Percentiles rank a stretch among this genome's conserved stretches.
These are phyloP conservation scores for Tolypocladium amazonense DNA, from an alignment of 2,329 filamentous ascomycete species.

Conservation along the genomic window DNA sequence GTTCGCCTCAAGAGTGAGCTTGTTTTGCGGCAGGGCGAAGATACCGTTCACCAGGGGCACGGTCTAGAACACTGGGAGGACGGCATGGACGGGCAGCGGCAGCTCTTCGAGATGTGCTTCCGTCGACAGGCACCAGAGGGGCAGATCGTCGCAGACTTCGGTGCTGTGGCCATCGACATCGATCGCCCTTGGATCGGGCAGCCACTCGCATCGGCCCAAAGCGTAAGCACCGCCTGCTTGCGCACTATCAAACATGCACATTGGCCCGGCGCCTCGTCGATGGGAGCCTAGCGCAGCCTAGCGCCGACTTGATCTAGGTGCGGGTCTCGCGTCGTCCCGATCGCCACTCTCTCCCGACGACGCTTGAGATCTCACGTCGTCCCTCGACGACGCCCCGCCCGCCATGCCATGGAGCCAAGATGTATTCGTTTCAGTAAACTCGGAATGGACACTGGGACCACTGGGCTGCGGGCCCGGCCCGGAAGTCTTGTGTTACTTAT, in stretches of 20 bases:
- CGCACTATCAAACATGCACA: not conserved
- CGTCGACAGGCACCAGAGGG: not conserved
- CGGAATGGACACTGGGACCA: not conserved
- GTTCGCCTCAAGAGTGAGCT: not conserved
- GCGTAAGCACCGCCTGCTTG: not conserved
- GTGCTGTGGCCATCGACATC: not conserved
- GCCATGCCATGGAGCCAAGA: not conserved
- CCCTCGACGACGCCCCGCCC: not conserved
- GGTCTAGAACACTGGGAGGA: not conserved
- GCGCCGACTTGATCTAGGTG: not conserved
- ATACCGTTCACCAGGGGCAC: not conserved
- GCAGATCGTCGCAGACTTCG: not conserved
- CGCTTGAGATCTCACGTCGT: slow-evolving; percentile 3
- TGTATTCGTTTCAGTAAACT: not conserved
- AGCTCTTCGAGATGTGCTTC: not conserved
- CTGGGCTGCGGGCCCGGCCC: not conserved
- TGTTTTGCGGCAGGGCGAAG: not conserved
- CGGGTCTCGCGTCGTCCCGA: slow-evolving; percentile 1
- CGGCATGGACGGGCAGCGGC: not conserved
- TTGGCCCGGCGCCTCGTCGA: not conserved
- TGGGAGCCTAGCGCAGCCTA: not conserved
- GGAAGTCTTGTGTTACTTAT: not conserved
- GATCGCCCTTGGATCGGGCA: not conserved
- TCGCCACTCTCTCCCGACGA: slow-evolving; percentile 1
- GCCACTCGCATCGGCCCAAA: not conserved